phyloP scores from a whole-genome alignment of 2,329 filamentous ascomycete genomes.

The Fusarium staphyleae region DNA sequence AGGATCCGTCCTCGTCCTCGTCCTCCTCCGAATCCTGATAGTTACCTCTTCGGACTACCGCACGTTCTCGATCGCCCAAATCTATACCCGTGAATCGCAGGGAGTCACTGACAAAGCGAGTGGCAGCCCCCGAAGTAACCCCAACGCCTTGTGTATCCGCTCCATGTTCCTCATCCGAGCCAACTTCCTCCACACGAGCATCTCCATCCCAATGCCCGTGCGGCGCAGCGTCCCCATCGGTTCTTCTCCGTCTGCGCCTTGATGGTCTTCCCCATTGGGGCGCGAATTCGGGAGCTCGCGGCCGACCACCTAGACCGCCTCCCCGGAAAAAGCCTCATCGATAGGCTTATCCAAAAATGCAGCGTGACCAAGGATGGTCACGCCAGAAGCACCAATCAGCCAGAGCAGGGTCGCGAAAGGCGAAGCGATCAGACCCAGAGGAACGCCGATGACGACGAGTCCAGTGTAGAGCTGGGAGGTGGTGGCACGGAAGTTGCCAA shows the following conservation, averaged over 20 bases:
- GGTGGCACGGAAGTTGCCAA: constrained; percentile 83
- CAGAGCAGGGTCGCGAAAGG: constrained; percentile 87
- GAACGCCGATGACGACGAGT: constrained; percentile 82
- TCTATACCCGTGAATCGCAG: constrained; percentile 68
- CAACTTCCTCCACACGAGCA: constrained; percentile 70
- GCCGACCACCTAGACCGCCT: constrained; percentile 99
- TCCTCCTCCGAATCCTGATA: constrained; percentile 46
- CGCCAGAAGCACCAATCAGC: constrained; percentile 94
- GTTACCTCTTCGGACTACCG: constrained; percentile 48
- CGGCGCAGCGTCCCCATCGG: constrained; percentile 55
- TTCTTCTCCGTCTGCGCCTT: constrained; percentile 78
- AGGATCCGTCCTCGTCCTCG: constrained; percentile 49
- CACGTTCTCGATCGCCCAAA: constrained; percentile 53
- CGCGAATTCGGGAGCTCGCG: constrained; percentile 95
- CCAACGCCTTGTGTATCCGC: constrained; percentile 63
- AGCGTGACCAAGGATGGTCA: constrained; percentile 93
- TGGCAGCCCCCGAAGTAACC: constrained; percentile 53
- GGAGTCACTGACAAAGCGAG: constrained; percentile 65
- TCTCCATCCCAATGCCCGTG: constrained; percentile 47
- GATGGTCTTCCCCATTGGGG: constrained; percentile 99
- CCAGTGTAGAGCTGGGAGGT: constrained; percentile 94
- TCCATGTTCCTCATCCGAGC: constrained; percentile 64
- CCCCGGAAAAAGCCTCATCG: constrained; percentile 99
- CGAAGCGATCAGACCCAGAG: constrained; percentile 83
- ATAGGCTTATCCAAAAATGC: constrained; percentile 97